Evolutionary conservation across 2,329 filamentous ascomycete genomes (phyloP).

Genomic region (Myriosclerotinia curreyana): DNA sequence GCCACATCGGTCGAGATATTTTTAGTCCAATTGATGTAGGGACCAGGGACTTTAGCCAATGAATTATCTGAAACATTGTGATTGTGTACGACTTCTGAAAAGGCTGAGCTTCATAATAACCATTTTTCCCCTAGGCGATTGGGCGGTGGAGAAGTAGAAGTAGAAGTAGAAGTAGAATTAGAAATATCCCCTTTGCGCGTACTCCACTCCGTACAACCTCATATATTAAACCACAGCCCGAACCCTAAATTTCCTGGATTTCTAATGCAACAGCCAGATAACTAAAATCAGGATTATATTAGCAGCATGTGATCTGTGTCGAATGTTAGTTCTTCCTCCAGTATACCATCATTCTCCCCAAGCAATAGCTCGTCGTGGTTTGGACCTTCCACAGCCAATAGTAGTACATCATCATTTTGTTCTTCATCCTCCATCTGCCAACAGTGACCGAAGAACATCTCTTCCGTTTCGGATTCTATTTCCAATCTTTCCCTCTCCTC

Average conservation of each 20-base stretch:
- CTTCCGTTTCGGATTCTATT: conserved; percentile 28
- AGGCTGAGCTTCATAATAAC: neutral
- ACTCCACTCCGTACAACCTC: too few relatives aligned
- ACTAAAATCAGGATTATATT: neutral
- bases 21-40: neutral
- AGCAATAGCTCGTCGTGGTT: conserved; percentile 5
- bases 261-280: neutral
- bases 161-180: too few relatives aligned
- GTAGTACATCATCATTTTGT: conserved; percentile 11
- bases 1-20: neutral
- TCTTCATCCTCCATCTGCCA: conserved; percentile 15
- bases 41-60: neutral
- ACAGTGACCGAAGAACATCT: conserved; percentile 29
- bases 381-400: conserved; percentile 13
- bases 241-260: neutral
- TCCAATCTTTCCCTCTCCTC: conserved; percentile 27
- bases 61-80: too few relatives aligned
- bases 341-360: neutral
- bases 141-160: too few relatives aligned
- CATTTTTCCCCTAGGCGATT: neutral
- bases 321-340: neutral
- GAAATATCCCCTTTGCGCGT: too few relatives aligned
- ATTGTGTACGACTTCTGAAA: neutral
- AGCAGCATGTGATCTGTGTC: conserved; percentile 11
- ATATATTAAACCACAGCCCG: neutral